phyloP scores from a whole-genome alignment of 75 land plant species.

The Selaginella moellendorffii region DNA sequence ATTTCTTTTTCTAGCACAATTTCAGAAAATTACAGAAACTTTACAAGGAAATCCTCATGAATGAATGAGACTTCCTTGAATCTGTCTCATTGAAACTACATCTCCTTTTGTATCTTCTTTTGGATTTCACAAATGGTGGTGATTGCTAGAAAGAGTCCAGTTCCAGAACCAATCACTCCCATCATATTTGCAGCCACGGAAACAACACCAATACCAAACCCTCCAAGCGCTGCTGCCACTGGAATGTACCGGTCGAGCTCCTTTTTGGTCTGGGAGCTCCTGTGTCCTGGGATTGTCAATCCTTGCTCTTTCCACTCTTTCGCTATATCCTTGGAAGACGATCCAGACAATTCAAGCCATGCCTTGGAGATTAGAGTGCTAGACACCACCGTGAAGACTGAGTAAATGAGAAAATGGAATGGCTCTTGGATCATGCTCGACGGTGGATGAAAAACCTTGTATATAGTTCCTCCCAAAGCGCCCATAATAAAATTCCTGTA shows the following conservation, averaged over 20 bases:
- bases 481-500: too few relatives aligned
- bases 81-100: too few relatives aligned
- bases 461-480: too few relatives aligned
- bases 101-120: too few relatives aligned
- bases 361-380: conserved; percentile 1
- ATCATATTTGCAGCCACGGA: not conserved
- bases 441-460: too few relatives aligned
- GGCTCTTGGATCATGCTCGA: too few relatives aligned
- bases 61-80: too few relatives aligned
- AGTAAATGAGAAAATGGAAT: too few relatives aligned
- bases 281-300: conserved; percentile 7
- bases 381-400: not conserved
- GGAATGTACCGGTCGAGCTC: conserved; percentile 4
- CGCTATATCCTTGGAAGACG: not conserved
- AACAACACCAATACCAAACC: not conserved
- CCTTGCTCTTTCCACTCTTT: conserved; percentile 1
- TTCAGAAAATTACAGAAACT: too few relatives aligned
- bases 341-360: conserved; percentile 5
- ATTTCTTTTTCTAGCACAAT: too few relatives aligned
- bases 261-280: not conserved
- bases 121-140: too few relatives aligned
- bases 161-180: conserved; percentile 5
- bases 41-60: too few relatives aligned
- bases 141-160: not conserved
- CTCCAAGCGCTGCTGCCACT: conserved; percentile 2